Evolutionary conservation across 352 stramenopile species (phyloP).

Genomic region (Globisporangium cystogenes): DNA sequence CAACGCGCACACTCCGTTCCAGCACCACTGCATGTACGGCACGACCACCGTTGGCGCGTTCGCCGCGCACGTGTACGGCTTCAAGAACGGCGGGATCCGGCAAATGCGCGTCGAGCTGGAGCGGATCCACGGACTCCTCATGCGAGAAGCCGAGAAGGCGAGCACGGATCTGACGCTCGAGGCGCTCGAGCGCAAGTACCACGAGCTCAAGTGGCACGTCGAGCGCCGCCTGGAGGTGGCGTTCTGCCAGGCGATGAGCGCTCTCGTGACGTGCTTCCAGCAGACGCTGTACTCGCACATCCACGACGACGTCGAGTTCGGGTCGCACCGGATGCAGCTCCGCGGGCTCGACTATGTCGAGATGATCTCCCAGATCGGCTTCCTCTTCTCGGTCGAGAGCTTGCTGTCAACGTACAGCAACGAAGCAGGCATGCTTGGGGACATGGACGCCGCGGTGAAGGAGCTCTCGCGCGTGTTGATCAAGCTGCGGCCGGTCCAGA

Average conservation of each 20-base stretch:
- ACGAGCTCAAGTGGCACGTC: conserved; percentile 81
- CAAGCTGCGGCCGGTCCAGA: conserved; percentile 63
- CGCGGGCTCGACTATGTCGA: conserved; percentile 63
- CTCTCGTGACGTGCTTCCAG: conserved; percentile 82
- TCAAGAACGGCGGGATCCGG: conserved; percentile 68
- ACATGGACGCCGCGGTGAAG: conserved; percentile 78
- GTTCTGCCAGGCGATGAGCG: conserved; percentile 79
- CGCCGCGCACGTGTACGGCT: conserved; percentile 79
- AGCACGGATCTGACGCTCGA: conserved; percentile 73
- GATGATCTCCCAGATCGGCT: conserved; percentile 60
- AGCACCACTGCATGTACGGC: conserved; percentile 61
- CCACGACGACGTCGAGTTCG: conserved; percentile 38
- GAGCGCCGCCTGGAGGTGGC: conserved; percentile 77
- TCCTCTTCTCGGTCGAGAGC: conserved; percentile 81
- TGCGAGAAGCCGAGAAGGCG: conserved; percentile 43
- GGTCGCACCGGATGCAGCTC: conserved; percentile 24
- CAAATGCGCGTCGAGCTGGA: conserved; percentile 71
- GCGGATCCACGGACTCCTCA: conserved; percentile 34
- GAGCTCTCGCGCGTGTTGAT: conserved; percentile 65
- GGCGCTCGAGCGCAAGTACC: conserved; percentile 66
- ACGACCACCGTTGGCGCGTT: conserved; percentile 81
- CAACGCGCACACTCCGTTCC: conserved; percentile 26
- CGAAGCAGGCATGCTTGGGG: conserved; percentile 78
- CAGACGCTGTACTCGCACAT: conserved; percentile 80
- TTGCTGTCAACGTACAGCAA: conserved; percentile 84